Percentiles rank a stretch among this genome's conserved stretches.
phyloP scores from a whole-genome alignment of 108 stramenopile genomes.

The Fragilaria crotonensis region DNA sequence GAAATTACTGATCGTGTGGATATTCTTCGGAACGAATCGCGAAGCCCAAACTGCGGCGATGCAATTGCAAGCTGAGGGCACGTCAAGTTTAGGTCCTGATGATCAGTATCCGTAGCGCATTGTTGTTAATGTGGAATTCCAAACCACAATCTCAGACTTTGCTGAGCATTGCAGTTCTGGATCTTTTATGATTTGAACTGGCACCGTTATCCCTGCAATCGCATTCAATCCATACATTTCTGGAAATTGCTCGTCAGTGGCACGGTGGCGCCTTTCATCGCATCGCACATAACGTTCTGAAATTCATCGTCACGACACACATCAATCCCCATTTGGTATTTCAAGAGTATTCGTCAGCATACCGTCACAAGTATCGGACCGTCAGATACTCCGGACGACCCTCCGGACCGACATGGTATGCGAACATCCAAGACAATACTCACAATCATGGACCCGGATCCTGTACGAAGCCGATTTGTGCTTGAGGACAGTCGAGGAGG shows the following conservation, averaged over 20 bases:
- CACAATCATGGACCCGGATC: conserved; percentile 74
- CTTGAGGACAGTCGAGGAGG: conserved; percentile 73
- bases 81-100: conserved; percentile 35
- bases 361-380: conserved; percentile 72
- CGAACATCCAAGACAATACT: conserved; percentile 62
- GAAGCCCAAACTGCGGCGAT: conserved; percentile 31
- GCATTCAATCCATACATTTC: too few species aligned
- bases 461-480: conserved; percentile 87
- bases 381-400: conserved; percentile 85
- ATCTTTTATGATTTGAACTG: too few species aligned
- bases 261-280: too few species aligned
- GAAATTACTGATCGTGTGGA: conserved; percentile 53
- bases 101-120: conserved; percentile 54
- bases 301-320: too few species aligned
- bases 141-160: too few species aligned
- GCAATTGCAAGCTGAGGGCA: conserved; percentile 55
- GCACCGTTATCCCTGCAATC: too few species aligned
- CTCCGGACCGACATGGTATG: conserved; percentile 74
- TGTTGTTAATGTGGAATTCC: conserved; percentile 31
- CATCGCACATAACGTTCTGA: too few species aligned
- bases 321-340: conserved; percentile 67
- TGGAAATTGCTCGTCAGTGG: too few species aligned
- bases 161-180: too few species aligned
- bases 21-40: conserved; percentile 60
- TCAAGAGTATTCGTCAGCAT: conserved; percentile 72